phyloP scores from a whole-genome alignment of 2,329 filamentous ascomycete genomes.

The Piedraia hortae region DNA sequence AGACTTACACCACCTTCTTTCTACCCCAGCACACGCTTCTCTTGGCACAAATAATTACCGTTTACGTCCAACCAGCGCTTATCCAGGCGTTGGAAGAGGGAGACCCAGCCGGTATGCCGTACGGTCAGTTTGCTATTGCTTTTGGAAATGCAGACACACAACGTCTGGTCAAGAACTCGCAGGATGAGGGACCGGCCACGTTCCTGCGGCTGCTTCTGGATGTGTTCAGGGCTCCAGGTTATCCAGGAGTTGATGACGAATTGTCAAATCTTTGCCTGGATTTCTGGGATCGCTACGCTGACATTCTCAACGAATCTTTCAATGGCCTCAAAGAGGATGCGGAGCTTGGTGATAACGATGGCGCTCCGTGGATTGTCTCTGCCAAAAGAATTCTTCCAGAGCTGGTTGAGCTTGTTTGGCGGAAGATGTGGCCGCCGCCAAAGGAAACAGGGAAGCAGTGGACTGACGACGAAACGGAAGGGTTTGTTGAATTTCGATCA shows the following conservation, averaged over 20 bases:
- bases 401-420: constrained; percentile 13
- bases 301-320: constrained; percentile 31
- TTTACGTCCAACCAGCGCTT: constrained; percentile 16
- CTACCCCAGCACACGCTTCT: constrained; percentile 28
- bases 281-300: constrained; percentile 47
- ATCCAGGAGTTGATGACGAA: constrained; percentile 43
- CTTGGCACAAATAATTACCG: constrained; percentile 32
- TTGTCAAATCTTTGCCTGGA: constrained; percentile 49
- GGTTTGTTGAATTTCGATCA: constrained; percentile 33
- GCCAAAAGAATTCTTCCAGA: constrained; percentile 33
- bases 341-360: too few relatives aligned
- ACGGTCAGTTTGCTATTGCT: constrained; percentile 37
- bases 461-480: constrained; percentile 32
- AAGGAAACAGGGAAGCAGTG: constrained; percentile 28
- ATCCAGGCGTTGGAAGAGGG: constrained; percentile 29
- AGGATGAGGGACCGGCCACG: constrained; percentile 22
- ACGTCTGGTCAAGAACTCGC: constrained; percentile 26
- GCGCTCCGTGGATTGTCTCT: constrained; percentile 28
- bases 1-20: constrained; percentile 36
- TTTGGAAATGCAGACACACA: constrained; percentile 39
- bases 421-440: constrained; percentile 26
- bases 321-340: constrained; percentile 19
- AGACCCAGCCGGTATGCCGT: constrained; percentile 29
- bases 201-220: constrained; percentile 29
- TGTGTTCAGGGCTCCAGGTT: constrained; percentile 36